Evolutionary conservation across 768 basidiomycete species (phyloP), one percentile per base, ranked within the genome.

Genomic region (Boletus coccyginus): DNA sequence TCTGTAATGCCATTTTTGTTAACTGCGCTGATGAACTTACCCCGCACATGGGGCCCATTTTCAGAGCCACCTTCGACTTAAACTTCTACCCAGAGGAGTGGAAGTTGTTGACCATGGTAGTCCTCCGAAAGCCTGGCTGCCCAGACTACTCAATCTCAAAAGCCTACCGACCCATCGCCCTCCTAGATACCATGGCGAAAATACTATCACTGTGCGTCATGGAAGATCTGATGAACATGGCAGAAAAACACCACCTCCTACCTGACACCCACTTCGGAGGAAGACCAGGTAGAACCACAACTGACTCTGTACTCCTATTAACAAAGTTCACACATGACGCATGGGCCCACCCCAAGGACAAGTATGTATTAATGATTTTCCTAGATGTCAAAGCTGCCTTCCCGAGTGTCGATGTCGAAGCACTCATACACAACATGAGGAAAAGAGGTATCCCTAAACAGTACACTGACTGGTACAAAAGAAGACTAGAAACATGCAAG

Each of bases 321-420:
- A 48, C 31, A n/a, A 44, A 47, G 3, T 47, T 48, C 29, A 17
- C 9, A 0, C 4, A 43, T 11, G 21, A 52, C 13, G 13, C 46
- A 27, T 57, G 56, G 51, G 46, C 46, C 4, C 56, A 57, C 9
- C 17, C 36, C 0, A n/a, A 1, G 2, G n/a, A 57, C 2, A 38
- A 39, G 16, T 29, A 32, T 0, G 16, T 52, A 12, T 52, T 51
- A 0, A n/a, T 44, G 1, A 32, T 52, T 0, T 52, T 52, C 32
- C 50, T 57, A 5, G 29, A 57, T 3, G 16, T 52, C 7, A 44
- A 57, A 8, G 51, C 35, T n/a, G n/a, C 50, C 1, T 57, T 57
- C 40, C 50, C 39, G 2, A 55, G 38, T 2, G 38, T 39, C 17
- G 17, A n/a, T 1, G 17, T 39, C 0, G 7, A 39, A 7, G n/a